phyloP scores from a whole-genome alignment of 2,329 filamentous ascomycete genomes.

The Hymenoscyphus albidus region DNA sequence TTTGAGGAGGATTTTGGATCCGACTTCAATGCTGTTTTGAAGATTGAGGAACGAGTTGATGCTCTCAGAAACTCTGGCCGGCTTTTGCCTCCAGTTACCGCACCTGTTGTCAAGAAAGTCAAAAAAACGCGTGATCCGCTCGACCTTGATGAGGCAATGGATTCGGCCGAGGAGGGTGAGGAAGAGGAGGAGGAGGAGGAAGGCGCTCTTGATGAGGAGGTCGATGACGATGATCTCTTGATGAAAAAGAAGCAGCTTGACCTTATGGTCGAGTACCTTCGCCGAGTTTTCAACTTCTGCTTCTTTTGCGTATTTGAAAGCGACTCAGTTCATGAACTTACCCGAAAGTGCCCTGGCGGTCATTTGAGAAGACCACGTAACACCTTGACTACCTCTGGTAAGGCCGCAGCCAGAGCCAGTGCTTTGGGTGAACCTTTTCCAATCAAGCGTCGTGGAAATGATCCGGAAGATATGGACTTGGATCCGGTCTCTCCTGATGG shows the following conservation, averaged over 20 bases:
- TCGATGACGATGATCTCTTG: conserved; percentile 84
- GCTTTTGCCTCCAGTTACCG: conserved; percentile 62
- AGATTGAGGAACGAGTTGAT: conserved; percentile 84
- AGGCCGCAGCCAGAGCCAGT: conserved; percentile 80
- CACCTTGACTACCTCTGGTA: conserved; percentile 77
- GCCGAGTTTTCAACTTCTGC: conserved; percentile 96
- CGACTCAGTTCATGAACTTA: conserved; percentile 93
- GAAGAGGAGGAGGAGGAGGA: conserved; percentile 70
- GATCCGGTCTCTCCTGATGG: conserved; percentile 61
- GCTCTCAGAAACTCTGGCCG: conserved; percentile 71
- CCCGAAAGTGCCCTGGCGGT: conserved; percentile 93
- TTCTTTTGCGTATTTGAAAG: conserved; percentile 99
- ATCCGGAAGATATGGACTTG: conserved; percentile 45
- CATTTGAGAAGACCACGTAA: conserved; percentile 88
- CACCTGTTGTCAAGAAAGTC: conserved; percentile 58
- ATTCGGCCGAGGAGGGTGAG: conserved; percentile 60
- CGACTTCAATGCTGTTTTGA: conserved; percentile 70
- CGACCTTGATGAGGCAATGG: conserved; percentile 57
- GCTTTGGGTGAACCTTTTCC: conserved; percentile 81
- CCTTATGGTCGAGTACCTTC: conserved; percentile 91
- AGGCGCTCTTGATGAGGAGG: conserved; percentile 67
- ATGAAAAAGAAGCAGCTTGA: conserved; percentile 97
- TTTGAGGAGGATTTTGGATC: conserved; percentile 80
- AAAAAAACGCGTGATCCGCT: conserved; percentile 56
- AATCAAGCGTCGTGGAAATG: conserved; percentile 63